These are phyloP conservation scores for Pythium angustatum DNA, from an alignment of 352 stramenopile species.

Conservation along the genomic window DNA sequence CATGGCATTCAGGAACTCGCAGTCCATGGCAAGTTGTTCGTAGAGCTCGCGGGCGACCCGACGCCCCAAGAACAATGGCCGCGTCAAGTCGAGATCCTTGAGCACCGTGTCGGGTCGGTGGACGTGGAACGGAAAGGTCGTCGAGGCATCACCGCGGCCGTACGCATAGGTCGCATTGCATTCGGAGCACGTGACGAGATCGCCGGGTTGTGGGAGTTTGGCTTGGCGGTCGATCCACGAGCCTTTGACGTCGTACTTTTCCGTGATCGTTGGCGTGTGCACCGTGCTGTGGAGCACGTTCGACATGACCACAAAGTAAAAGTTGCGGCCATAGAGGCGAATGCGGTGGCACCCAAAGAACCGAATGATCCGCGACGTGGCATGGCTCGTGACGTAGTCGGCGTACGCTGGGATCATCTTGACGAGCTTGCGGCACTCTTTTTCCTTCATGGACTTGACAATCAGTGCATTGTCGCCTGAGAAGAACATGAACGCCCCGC, in stretches of 20 bases:
- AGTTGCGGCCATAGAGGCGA: constrained; percentile 75
- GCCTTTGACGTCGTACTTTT: constrained; percentile 81
- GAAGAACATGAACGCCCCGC: constrained; percentile 92
- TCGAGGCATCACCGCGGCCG: constrained; percentile 34
- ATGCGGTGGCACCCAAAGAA: constrained; percentile 88
- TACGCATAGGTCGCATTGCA: constrained; percentile 60
- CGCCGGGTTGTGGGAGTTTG: constrained; percentile 44
- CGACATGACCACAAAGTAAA: constrained; percentile 83
- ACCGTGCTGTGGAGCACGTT: constrained; percentile 68
- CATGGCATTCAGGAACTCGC: constrained; percentile 65
- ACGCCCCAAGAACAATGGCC: constrained; percentile 42
- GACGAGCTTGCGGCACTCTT: constrained; percentile 73
- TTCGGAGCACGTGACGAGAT: constrained; percentile 65
- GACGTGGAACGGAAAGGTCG: constrained; percentile 40
- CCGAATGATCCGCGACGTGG: constrained; percentile 72
- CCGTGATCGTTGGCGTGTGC: constrained; percentile 59
- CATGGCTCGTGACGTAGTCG: constrained; percentile 57
- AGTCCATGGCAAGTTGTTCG: constrained; percentile 52
- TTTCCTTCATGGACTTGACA: constrained; percentile 85
- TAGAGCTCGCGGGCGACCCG: constrained; percentile 40
- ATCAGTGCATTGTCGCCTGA: constrained; percentile 87
- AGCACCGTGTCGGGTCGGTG: constrained; percentile 70
- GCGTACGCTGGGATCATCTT: constrained; percentile 72
- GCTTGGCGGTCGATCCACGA: constrained; percentile 71
- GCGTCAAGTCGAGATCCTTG: constrained; percentile 67